phyloP scores from a whole-genome alignment of 1,139 yeast genomes.

The Tardiomyces digboiensis region DNA sequence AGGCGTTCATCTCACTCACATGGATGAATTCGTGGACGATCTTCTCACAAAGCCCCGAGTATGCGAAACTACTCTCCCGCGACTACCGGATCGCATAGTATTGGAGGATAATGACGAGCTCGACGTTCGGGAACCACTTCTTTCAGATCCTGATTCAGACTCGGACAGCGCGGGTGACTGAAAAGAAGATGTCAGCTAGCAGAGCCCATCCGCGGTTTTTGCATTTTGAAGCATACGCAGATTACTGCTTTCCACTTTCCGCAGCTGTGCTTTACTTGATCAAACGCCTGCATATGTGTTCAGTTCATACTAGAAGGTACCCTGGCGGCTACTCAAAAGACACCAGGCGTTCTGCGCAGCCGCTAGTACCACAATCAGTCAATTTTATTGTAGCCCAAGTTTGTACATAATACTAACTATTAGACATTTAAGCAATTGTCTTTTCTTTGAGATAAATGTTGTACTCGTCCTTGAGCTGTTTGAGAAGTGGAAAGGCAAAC shows the following conservation, averaged over 20 bases:
- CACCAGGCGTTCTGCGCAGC: no score
- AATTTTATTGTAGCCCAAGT: not conserved
- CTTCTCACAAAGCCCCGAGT: constrained; percentile 42
- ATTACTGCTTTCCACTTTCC: no score
- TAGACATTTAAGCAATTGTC: not conserved
- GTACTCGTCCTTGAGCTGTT: constrained; percentile 82
- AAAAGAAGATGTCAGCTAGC: no score
- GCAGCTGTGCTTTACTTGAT: no score
- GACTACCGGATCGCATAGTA: constrained; percentile 36
- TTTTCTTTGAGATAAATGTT: constrained; percentile 75
- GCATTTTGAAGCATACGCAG: no score
- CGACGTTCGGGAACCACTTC: constrained; percentile 27
- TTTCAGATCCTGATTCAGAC: constrained; percentile 22
- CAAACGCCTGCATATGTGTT: no score
- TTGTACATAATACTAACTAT: not conserved
- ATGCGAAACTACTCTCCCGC: constrained; percentile 52
- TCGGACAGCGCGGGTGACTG: constrained; percentile 9
- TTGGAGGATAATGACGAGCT: constrained; percentile 31
- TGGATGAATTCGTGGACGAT: constrained; percentile 56
- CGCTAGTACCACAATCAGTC: no score
- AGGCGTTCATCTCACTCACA: constrained; percentile 31
- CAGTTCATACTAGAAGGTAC: no score
- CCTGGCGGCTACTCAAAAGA: no score
- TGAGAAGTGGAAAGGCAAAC: constrained; percentile 83
- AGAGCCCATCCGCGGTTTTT: no score